phyloP scores from a whole-genome alignment of 2,329 filamentous ascomycete genomes.

The Ophiostoma montium region DNA sequence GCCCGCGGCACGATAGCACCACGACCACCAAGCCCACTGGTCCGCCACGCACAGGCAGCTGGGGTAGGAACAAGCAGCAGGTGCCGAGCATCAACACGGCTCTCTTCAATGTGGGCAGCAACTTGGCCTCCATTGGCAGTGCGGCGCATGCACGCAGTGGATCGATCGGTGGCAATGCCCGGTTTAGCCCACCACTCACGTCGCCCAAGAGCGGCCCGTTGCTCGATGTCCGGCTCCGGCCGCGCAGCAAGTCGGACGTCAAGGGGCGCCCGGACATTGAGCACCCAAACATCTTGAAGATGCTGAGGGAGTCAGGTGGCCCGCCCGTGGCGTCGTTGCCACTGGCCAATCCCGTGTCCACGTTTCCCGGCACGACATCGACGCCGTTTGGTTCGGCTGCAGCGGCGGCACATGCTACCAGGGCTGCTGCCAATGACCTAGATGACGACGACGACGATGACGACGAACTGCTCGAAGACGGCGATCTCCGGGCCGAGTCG shows the following conservation, averaged over 20 bases:
- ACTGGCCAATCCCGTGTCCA: slow-evolving; percentile 21
- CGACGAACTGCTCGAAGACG: slow-evolving; percentile 45
- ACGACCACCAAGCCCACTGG: slow-evolving; percentile 35
- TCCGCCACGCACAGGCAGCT: slow-evolving; percentile 37
- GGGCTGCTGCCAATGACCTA: slow-evolving; percentile 20
- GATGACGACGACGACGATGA: slow-evolving; percentile 43
- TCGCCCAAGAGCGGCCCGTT: slow-evolving; percentile 37
- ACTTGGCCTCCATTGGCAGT: slow-evolving; percentile 41
- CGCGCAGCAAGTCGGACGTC: slow-evolving; percentile 40
- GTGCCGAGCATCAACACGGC: slow-evolving; percentile 46
- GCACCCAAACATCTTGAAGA: slow-evolving; percentile 30
- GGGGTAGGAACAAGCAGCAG: slow-evolving; percentile 30
- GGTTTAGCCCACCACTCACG: slow-evolving; percentile 20
- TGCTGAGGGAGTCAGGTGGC: slow-evolving; percentile 39
- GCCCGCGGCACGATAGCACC: slow-evolving; percentile 14
- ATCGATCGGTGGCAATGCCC: slow-evolving; percentile 33
- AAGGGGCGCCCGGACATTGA: slow-evolving; percentile 25
- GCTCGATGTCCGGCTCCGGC: slow-evolving; percentile 36
- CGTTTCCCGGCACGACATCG: not conserved
- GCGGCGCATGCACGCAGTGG: slow-evolving; percentile 42
- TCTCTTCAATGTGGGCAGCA: slow-evolving; percentile 39
- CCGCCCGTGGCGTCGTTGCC: slow-evolving; percentile 36
- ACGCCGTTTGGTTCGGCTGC: not conserved
- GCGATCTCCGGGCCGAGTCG: slow-evolving; percentile 46
- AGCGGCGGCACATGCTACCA: not conserved